Percentiles rank a stretch among this genome's conserved stretches.
These are phyloP conservation scores for Bipolaris sorokiniana DNA, from an alignment of 2,329 filamentous ascomycete genomes.

Conservation along the genomic window DNA sequence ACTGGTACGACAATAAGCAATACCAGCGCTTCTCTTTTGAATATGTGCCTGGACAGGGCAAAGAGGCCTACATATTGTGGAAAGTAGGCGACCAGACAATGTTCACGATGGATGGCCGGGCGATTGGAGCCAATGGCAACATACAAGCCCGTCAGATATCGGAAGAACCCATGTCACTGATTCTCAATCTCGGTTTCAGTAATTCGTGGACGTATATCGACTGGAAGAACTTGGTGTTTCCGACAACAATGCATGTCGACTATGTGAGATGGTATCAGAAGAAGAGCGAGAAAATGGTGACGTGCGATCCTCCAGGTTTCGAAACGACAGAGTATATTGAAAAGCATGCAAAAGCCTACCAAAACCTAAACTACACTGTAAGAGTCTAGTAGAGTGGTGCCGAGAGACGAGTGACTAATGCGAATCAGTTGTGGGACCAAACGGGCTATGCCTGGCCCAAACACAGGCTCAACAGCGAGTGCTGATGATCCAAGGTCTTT, in stretches of 20 bases:
- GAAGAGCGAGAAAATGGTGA: constrained; percentile 55
- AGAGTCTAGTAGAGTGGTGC: constrained; percentile 26
- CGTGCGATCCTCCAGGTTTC: constrained; percentile 62
- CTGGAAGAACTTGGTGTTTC: constrained; percentile 54
- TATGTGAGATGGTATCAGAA: constrained; percentile 63
- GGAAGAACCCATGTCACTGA: constrained; percentile 61
- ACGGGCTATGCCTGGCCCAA: constrained; percentile 50
- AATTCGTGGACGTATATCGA: constrained; percentile 58
- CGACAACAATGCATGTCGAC: constrained; percentile 60
- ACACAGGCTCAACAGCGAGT: constrained; percentile 53
- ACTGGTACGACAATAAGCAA: constrained; percentile 61
- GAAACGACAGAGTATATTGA: constrained; percentile 60
- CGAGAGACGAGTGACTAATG: constrained; percentile 3
- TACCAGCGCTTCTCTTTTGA: constrained; percentile 65
- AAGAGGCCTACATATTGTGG: constrained; percentile 58
- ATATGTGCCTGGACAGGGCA: constrained; percentile 57
- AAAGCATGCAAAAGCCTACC: constrained; percentile 56
- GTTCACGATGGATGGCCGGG: constrained; percentile 59
- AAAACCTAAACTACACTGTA: constrained; percentile 59
- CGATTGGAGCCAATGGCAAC: constrained; percentile 62
- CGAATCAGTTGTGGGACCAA: constrained; percentile 40
- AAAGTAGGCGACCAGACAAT: constrained; percentile 59
- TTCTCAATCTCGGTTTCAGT: constrained; percentile 61
- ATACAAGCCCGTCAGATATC: constrained; percentile 56
- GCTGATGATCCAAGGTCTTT: constrained; percentile 20